These are phyloP conservation scores for Davidsoniella australis DNA, from an alignment of 2,329 filamentous ascomycete species.

Conservation along the genomic window DNA sequence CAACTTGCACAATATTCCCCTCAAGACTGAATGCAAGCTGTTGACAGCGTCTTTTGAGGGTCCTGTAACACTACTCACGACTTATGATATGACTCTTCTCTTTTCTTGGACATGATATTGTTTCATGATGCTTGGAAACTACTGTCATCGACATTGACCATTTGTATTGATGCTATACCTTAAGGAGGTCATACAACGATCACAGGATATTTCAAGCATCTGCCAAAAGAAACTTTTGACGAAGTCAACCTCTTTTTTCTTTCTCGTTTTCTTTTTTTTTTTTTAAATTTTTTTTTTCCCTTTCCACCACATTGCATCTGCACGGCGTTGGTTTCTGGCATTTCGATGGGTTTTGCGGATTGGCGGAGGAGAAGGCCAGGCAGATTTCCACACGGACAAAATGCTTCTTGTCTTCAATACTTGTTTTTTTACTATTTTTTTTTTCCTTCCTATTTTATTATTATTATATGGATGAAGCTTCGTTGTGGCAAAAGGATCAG, in stretches of 20 bases:
- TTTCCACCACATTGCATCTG: slow-evolving; percentile 8
- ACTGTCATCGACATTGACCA: not conserved
- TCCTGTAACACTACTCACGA: slow-evolving; percentile 8
- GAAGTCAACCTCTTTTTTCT: not conserved
- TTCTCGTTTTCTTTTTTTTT: not conserved
- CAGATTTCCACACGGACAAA: not conserved
- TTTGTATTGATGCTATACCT: not conserved
- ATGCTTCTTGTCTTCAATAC: not conserved
- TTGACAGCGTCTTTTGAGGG: not conserved
- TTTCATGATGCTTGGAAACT: not conserved
- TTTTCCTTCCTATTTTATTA: not conserved
- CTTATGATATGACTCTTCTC: slow-evolving; percentile 4
- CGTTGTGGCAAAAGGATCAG: not conserved
- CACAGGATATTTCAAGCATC: no score
- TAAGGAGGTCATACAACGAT: no score
- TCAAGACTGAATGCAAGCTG: no score
- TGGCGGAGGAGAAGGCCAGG: not conserved
- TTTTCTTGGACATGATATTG: not conserved
- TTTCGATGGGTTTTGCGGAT: not conserved
- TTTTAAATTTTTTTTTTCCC: slow-evolving; percentile 7
- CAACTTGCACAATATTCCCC: not conserved
- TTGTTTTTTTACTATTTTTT: not conserved
- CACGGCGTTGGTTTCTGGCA: slow-evolving; percentile 6
- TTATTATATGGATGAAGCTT: not conserved
- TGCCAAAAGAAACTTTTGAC: not conserved